Conservation (phyloP, 1,284 basidiomycete species). For the Pterula multifida region DNA sequence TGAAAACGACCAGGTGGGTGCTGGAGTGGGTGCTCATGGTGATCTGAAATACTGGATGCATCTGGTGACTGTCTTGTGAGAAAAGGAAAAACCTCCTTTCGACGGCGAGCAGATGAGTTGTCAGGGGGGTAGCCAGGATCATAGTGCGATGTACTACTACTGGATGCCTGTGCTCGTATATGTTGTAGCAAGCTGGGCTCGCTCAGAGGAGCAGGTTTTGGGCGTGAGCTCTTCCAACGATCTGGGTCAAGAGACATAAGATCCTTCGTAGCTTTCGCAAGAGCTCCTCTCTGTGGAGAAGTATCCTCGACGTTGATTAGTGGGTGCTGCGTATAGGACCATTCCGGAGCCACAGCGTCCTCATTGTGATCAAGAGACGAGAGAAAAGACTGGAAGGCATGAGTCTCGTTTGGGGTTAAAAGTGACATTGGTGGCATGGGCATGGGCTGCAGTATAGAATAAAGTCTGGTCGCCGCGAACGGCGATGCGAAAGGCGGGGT, state of each 20-base stretch:
- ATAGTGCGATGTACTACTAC: background rate
- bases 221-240: slow-evolving; percentile 13
- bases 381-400: slow-evolving; percentile 40
- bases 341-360: slow-evolving; percentile 19
- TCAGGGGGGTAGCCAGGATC: background rate
- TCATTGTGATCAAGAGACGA: slow-evolving; percentile 37
- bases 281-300: slow-evolving; percentile 37
- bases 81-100: background rate
- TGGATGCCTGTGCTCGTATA: background rate
- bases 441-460: background rate
- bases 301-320: slow-evolving; percentile 20
- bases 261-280: slow-evolving; percentile 63
- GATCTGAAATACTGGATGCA: background rate
- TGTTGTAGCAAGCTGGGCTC: slow-evolving; percentile 8
- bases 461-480: background rate
- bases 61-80: background rate
- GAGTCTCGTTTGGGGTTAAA: slow-evolving; percentile 35
- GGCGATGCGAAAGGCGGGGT: background rate
- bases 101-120: background rate
- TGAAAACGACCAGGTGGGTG: background rate
- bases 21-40: background rate
- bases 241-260: slow-evolving; percentile 46
- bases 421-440: slow-evolving; percentile 22
- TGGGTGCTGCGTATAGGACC: slow-evolving; percentile 10
- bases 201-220: slow-evolving; percentile 4